Percentiles rank a stretch among this genome's conserved stretches.
Conservation (phyloP, 2,329 filamentous ascomycete genomes). For the Cercospora sp. region DNA sequence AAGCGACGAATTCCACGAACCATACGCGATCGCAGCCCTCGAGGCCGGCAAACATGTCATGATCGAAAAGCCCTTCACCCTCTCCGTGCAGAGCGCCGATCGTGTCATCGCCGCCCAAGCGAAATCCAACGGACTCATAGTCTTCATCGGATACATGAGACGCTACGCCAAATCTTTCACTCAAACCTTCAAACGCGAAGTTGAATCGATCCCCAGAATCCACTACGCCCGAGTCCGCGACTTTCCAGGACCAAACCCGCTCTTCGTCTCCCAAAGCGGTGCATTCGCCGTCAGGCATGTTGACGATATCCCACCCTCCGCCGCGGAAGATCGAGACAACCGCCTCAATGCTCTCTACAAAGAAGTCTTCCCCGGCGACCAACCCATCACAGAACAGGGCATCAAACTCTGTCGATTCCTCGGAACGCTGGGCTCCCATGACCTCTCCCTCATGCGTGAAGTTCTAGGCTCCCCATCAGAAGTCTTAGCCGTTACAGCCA, state of each 20-base stretch:
- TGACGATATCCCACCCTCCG: constrained; percentile 42
- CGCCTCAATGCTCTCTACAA: constrained; percentile 34
- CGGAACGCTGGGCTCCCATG: constrained; percentile 54
- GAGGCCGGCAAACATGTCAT: constrained; percentile 57
- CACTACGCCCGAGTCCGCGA: constrained; percentile 57
- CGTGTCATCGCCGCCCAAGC: constrained; percentile 54
- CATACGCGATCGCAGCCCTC: constrained; percentile 55
- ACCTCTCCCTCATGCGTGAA: constrained; percentile 58
- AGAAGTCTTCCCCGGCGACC: constrained; percentile 38
- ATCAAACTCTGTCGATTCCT: constrained; percentile 46
- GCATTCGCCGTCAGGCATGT: constrained; percentile 49
- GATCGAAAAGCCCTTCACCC: constrained; percentile 60
- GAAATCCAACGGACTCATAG: constrained; percentile 43
- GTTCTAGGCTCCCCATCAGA: constrained; percentile 52
- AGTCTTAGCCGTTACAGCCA: constrained; percentile 48
- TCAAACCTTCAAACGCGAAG: constrained; percentile 54
- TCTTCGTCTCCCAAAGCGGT: constrained; percentile 52
- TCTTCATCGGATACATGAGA: constrained; percentile 63
- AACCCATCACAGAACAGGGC: constrained; percentile 35
- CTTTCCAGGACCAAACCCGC: constrained; percentile 57
- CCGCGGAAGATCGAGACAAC: constrained; percentile 25
- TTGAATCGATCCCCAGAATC: constrained; percentile 54
- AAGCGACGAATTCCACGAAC: constrained; percentile 57
- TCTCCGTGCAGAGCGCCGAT: constrained; percentile 51
- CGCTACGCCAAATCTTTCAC: constrained; percentile 60